Percentiles rank a stretch among this genome's conserved stretches.
These are phyloP conservation scores for Fusarium brachygibbosum DNA, from an alignment of 2,329 filamentous ascomycete species.

Conservation along the genomic window DNA sequence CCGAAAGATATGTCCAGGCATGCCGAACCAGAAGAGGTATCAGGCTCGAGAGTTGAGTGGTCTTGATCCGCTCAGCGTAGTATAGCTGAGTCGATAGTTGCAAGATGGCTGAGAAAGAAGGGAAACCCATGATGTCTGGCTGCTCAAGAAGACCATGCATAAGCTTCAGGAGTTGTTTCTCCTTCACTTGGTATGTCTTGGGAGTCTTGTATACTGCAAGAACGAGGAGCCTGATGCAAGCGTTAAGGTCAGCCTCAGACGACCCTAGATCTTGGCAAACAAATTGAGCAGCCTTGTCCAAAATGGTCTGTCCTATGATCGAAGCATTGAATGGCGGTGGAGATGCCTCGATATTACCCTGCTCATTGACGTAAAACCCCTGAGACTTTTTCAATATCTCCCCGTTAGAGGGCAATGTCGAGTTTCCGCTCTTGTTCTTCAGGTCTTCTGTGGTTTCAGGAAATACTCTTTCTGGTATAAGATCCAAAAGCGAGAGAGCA, in stretches of 20 bases:
- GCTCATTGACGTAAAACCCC: conserved; percentile 77
- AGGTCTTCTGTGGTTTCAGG: conserved; percentile 45
- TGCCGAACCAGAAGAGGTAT: conserved; percentile 77
- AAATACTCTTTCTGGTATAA: conserved; percentile 76
- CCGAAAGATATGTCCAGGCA: conserved; percentile 85
- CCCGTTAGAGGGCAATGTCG: conserved; percentile 47
- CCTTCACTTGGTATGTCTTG: conserved; percentile 59
- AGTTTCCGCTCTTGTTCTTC: conserved; percentile 10
- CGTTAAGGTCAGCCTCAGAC: conserved; percentile 64
- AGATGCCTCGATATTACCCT: conserved; percentile 75
- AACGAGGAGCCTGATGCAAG: conserved; percentile 71
- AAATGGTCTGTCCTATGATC: conserved; percentile 71
- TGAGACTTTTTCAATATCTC: conserved; percentile 72
- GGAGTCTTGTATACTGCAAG: conserved; percentile 68
- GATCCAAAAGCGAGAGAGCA: conserved; percentile 69
- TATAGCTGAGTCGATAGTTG: conserved; percentile 71
- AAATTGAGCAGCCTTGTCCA: conserved; percentile 70
- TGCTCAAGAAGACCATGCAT: conserved; percentile 63
- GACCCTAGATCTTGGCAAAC: conserved; percentile 62
- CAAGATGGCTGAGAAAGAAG: conserved; percentile 69
- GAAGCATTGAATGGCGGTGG: conserved; percentile 70
- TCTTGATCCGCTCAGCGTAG: conserved; percentile 64
- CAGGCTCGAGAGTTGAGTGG: conserved; percentile 69
- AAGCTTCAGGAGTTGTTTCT: conserved; percentile 63
- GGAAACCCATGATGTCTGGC: conserved; percentile 61